These are phyloP conservation scores for Thozetella sp. DNA, from an alignment of 495 filamentous ascomycete genomes.

Conservation along the genomic window DNA sequence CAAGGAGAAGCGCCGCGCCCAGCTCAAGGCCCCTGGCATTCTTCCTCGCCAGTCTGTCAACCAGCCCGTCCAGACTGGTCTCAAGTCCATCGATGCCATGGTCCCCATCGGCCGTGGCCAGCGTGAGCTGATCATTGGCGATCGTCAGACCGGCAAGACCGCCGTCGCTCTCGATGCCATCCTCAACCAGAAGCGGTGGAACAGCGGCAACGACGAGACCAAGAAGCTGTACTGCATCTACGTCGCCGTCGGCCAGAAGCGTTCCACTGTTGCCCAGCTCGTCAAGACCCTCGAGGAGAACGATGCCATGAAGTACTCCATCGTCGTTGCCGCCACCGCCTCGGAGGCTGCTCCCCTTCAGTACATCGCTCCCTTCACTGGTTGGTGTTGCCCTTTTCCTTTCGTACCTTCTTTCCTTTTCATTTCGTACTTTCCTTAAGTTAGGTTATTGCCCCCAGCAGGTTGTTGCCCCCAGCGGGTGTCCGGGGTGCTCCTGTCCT, in stretches of 20 bases:
- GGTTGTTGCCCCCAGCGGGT: not conserved
- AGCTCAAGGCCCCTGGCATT: conserved; percentile 99
- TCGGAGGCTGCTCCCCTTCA: conserved; percentile 95
- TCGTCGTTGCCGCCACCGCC: conserved; percentile 94
- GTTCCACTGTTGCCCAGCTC: conserved; percentile 97
- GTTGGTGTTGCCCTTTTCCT: conserved; percentile 11
- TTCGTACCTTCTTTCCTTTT: not conserved
- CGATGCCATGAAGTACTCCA: conserved; percentile 98
- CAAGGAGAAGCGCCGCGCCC: conserved; percentile 90
- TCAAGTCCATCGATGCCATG: conserved; percentile 99
- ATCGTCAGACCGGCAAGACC: conserved; percentile 99
- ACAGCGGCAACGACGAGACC: conserved; percentile 80
- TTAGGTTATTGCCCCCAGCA: not conserved
- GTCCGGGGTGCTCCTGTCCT: not conserved
- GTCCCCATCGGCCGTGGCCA: conserved; percentile 99
- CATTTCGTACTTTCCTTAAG: not conserved
- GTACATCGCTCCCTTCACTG: conserved; percentile 94
- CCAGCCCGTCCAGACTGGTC: conserved; percentile 97
- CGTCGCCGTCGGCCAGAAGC: conserved; percentile 99
- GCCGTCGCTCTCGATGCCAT: conserved; percentile 98
- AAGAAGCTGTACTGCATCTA: conserved; percentile 99
- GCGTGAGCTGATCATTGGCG: conserved; percentile 99
- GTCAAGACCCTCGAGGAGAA: conserved; percentile 99
- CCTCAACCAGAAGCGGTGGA: conserved; percentile 99
- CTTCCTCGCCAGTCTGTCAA: conserved; percentile 95